Conservation (phyloP, 768 basidiomycete genomes). For the Tulasnella sp. region DNA sequence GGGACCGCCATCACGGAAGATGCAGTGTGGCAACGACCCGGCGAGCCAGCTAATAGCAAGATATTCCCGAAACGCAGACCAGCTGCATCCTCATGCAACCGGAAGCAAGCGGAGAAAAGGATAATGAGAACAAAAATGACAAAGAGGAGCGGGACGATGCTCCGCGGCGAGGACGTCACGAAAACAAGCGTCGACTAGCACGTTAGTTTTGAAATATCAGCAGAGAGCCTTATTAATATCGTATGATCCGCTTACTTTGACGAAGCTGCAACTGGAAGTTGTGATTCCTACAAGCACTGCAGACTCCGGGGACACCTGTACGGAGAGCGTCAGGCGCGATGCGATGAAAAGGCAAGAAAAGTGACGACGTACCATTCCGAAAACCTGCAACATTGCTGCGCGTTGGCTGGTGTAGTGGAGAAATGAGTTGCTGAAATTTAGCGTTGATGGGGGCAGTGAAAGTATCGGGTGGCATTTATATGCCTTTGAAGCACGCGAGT, state of each 20-base stretch:
- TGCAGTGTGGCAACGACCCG: background rate
- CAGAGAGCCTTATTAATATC: background rate
- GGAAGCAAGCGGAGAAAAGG: background rate
- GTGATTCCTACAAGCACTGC: background rate
- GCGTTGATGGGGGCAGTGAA: background rate
- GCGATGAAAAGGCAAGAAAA: background rate
- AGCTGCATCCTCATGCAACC: background rate
- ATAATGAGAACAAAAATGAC: background rate
- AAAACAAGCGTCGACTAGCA: background rate
- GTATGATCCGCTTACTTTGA: background rate
- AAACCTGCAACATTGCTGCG: background rate
- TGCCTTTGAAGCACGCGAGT: background rate
- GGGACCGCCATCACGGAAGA: background rate
- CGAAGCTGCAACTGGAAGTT: background rate
- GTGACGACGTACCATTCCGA: background rate
- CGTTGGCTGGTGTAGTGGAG: background rate
- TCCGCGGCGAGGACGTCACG: background rate
- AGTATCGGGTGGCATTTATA: background rate
- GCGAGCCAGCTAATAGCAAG: background rate
- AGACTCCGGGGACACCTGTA: background rate
- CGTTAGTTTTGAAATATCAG: background rate
- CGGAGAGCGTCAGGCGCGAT: background rate
- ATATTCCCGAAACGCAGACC: background rate
- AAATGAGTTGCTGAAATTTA: background rate
- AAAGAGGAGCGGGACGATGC: background rate